Evolutionary conservation across 2,329 filamentous ascomycete species (phyloP).

Genomic region (Botrytis fabae): DNA sequence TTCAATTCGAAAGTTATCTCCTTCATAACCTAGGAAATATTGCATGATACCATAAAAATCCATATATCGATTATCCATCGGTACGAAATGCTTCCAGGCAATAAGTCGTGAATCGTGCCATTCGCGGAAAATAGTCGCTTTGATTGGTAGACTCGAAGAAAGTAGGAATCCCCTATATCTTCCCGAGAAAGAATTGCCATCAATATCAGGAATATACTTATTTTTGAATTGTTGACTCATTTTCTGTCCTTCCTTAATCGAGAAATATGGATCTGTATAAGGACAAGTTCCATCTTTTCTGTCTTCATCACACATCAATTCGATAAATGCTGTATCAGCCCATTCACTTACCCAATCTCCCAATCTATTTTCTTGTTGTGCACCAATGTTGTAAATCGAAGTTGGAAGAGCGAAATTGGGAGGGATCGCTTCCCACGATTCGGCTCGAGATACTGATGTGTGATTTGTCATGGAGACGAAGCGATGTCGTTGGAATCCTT

Average conservation of each 20-base stretch:
- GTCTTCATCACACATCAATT: constrained; percentile 49
- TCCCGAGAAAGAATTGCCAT: constrained; percentile 72
- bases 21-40: constrained; percentile 69
- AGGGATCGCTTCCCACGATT: constrained; percentile 41
- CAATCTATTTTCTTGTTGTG: constrained; percentile 47
- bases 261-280: constrained; percentile 45
- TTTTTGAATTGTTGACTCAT: constrained; percentile 57
- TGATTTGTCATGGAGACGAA: constrained; percentile 57
- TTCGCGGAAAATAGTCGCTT: constrained; percentile 75
- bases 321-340: constrained; percentile 43
- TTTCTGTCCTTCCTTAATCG: constrained; percentile 50
- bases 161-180: constrained; percentile 69
- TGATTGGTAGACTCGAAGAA: constrained; percentile 70
- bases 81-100: constrained; percentile 80
- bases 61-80: constrained; percentile 73
- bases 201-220: constrained; percentile 76
- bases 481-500: constrained; percentile 56
- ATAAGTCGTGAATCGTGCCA: constrained; percentile 77
- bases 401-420: constrained; percentile 57
- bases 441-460: constrained; percentile 42
- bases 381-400: constrained; percentile 48
- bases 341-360: constrained; percentile 40
- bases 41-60: constrained; percentile 75
- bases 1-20: constrained; percentile 38
- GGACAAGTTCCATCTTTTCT: constrained; percentile 47